Evolutionary conservation across 331 rosid genomes (phyloP).

Genomic region (Prunus yedoensis): DNA sequence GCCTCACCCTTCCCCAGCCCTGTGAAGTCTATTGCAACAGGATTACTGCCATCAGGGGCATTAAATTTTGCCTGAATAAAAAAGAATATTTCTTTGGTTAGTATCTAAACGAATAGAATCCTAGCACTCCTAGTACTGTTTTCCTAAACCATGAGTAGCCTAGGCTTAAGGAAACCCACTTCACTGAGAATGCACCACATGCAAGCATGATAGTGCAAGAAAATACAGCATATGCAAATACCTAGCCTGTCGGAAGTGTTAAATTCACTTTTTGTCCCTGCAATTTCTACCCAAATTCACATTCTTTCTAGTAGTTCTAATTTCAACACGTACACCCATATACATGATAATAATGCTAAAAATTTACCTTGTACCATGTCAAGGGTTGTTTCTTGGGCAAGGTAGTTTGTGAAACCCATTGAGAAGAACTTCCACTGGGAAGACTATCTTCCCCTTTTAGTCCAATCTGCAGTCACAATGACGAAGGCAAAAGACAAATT

Average conservation of each 20-base stretch:
- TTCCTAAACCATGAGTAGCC: neutral
- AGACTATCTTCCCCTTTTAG: conserved; percentile 72
- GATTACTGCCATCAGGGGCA: conserved; percentile 66
- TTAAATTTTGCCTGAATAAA: conserved; percentile 50
- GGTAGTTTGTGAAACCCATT: conserved; percentile 64
- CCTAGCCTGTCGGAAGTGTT: neutral
- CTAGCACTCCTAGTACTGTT: conserved; percentile 5
- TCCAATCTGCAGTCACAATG: conserved; percentile 62
- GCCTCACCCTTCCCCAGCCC: conserved; percentile 96
- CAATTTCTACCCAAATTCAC: neutral
- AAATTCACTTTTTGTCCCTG: neutral
- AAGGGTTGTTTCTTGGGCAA: conserved; percentile 75
- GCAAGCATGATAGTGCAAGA: neutral
- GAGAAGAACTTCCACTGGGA: conserved; percentile 59
- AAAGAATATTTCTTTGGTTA: conserved; percentile 27
- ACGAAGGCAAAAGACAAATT: conserved; percentile 1
- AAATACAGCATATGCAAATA: neutral
- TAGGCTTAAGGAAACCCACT: neutral
- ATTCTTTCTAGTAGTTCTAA: neutral
- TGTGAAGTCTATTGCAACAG: conserved; percentile 82
- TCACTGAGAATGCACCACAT: neutral
- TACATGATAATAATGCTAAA: neutral
- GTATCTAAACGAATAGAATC: conserved; percentile 13
- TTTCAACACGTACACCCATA: neutral
- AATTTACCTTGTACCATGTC: conserved; percentile 90